phyloP scores from a whole-genome alignment of 208 protist genomes.

The Naegleria gruberi region DNA sequence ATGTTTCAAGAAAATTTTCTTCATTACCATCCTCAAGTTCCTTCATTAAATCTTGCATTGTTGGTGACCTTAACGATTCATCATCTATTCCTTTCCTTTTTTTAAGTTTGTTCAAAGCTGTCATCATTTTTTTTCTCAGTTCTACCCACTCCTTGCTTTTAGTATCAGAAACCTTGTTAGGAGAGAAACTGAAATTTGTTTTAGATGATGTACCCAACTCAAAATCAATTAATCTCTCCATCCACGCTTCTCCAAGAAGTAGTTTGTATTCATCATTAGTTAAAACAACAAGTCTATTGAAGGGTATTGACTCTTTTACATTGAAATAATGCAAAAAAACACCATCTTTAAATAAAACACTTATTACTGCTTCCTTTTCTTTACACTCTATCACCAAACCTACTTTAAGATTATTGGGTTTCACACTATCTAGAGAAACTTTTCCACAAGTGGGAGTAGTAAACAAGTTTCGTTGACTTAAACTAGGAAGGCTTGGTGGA shows the following conservation, averaged over 20 bases:
- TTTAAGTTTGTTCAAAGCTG: not conserved
- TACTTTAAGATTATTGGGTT: not conserved
- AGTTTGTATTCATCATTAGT: not conserved
- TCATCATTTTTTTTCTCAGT: not conserved
- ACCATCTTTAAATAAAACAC: not conserved
- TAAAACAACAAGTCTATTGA: not conserved
- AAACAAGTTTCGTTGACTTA: not conserved
- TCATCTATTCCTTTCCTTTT: not conserved
- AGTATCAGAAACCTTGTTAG: not conserved
- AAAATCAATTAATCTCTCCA: not conserved
- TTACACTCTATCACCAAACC: not conserved
- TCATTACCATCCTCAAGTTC: not conserved
- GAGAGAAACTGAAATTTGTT: not conserved
- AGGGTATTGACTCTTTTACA: not conserved
- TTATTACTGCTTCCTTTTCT: not conserved
- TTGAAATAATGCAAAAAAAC: not conserved
- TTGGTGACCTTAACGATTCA: not conserved
- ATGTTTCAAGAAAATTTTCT: not conserved
- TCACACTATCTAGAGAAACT: not conserved
- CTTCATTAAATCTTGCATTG: not conserved
- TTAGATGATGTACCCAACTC: not conserved
- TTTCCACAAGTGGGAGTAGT: not conserved
- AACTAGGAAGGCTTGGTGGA: not conserved
- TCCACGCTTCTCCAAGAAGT: not conserved
- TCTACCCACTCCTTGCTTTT: not conserved